Evolutionary conservation across 1,284 basidiomycete species (phyloP).

Genomic region (Fomitopsis pinicola): DNA sequence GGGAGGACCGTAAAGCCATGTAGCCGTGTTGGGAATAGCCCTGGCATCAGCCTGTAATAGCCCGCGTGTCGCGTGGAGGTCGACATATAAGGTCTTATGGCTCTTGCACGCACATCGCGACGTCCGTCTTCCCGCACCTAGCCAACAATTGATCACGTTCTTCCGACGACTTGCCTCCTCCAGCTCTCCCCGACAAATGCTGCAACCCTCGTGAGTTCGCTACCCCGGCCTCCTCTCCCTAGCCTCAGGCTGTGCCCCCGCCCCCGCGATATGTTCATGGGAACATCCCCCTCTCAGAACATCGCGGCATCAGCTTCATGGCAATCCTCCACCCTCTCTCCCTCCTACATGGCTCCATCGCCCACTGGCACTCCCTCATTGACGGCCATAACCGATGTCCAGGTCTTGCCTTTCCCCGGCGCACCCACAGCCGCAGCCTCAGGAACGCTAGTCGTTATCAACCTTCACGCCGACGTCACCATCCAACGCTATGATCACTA

Average conservation of each 20-base stretch:
- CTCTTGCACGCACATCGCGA: not conserved
- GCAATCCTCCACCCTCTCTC: not conserved
- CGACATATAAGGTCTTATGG: slow-evolving; percentile 8
- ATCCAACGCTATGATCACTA: slow-evolving; percentile 45
- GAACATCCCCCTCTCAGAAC: not conserved
- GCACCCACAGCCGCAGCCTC: slow-evolving; percentile 5
- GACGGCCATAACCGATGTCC: slow-evolving; percentile 1
- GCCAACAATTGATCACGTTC: slow-evolving; percentile 8
- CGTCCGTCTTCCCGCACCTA: not conserved
- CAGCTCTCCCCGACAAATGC: slow-evolving; percentile 4
- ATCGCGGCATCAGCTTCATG: not conserved
- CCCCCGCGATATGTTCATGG: slow-evolving; percentile 3
- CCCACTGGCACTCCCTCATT: not conserved
- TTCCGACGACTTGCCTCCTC: slow-evolving; percentile 4
- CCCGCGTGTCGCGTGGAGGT: slow-evolving; percentile 4
- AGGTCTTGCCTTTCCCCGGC: slow-evolving; percentile 5
- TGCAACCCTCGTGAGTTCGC: slow-evolving; percentile 1
- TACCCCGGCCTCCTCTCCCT: not conserved
- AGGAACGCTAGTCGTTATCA: slow-evolving; percentile 35
- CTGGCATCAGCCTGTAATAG: not conserved
- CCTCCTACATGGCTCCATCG: not conserved
- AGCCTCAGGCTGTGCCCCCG: not conserved
- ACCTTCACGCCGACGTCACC: slow-evolving; percentile 45
- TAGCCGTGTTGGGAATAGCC: slow-evolving; percentile 1
- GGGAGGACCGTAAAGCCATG: not conserved